These are phyloP conservation scores for Mycena vulgaris DNA, from an alignment of 768 basidiomycete genomes.

Conservation along the genomic window DNA sequence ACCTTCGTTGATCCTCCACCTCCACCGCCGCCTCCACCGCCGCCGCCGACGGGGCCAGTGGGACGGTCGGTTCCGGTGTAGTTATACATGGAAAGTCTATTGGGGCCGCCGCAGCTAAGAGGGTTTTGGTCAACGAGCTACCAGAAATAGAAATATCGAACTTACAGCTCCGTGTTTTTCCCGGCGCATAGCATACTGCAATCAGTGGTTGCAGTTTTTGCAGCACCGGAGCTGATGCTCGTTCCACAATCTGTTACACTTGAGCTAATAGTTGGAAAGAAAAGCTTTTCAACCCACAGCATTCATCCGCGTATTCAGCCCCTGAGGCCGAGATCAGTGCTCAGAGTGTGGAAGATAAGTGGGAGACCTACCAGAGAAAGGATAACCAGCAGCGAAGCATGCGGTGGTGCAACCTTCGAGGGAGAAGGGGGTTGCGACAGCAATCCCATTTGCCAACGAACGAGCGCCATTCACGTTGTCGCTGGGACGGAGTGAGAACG, in stretches of 20 bases:
- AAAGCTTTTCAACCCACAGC: constrained; percentile 59
- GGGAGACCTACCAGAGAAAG: constrained; percentile 50
- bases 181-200: constrained; percentile 81
- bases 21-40: constrained; percentile 52
- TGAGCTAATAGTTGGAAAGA: constrained; percentile 25
- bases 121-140: neutral
- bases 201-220: constrained; percentile 61
- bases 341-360: constrained; percentile 49
- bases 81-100: constrained; percentile 77
- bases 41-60: constrained; percentile 49
- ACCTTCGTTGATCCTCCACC: constrained; percentile 44
- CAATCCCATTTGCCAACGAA: constrained; percentile 55
- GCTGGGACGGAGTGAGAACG: constrained; percentile 48
- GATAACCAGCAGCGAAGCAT: constrained; percentile 70
- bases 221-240: constrained; percentile 60
- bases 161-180: constrained; percentile 66
- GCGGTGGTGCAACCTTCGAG: constrained; percentile 72
- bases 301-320: constrained; percentile 52
- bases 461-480: constrained; percentile 63
- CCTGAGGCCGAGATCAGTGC: constrained; percentile 4
- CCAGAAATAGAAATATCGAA: neutral
- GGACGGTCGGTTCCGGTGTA: constrained; percentile 75
- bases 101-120: constrained; percentile 74
- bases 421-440: constrained; percentile 66
- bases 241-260: constrained; percentile 65